Conservation (phyloP, 2,329 filamentous ascomycete species). For the Hypoxylon sp. region DNA sequence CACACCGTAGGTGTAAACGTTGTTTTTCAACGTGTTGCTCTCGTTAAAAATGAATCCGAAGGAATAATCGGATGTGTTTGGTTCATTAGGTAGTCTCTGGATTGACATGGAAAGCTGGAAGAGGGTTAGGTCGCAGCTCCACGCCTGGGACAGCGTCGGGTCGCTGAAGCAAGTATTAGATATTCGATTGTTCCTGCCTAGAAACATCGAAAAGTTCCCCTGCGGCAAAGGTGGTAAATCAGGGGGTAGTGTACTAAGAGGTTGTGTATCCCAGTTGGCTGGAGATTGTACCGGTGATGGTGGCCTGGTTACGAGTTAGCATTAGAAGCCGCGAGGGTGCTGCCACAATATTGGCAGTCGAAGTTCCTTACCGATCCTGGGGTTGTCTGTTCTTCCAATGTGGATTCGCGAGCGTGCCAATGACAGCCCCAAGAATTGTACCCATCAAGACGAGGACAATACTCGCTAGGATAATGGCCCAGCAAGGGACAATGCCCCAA, state of each 20-base stretch:
- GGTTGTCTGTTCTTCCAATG: conserved; percentile 42
- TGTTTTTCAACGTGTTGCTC: conserved; percentile 54
- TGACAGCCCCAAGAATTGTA: conserved; percentile 70
- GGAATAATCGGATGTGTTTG: conserved; percentile 59
- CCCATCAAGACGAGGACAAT: conserved; percentile 67
- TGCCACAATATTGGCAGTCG: not conserved
- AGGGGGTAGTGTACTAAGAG: conserved; percentile 65
- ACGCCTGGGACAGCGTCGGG: conserved; percentile 68
- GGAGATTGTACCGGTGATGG: conserved; percentile 47
- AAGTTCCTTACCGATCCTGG: conserved; percentile 41
- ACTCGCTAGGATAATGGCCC: conserved; percentile 69
- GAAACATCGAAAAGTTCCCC: conserved; percentile 70
- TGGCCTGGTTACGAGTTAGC: conserved; percentile 41
- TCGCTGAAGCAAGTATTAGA: conserved; percentile 72
- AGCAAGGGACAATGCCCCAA: conserved; percentile 73
- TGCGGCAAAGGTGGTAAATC: conserved; percentile 67
- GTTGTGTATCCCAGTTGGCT: conserved; percentile 65
- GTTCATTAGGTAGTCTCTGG: conserved; percentile 47
- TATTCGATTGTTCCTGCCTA: conserved; percentile 62
- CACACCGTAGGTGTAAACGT: conserved; percentile 67
- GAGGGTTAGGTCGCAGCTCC: conserved; percentile 72
- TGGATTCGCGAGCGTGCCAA: conserved; percentile 63
- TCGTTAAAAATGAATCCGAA: conserved; percentile 59
- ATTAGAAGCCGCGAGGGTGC: conserved; percentile 7
- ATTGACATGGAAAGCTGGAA: conserved; percentile 63